phyloP scores from a whole-genome alignment of 78 protist genomes.

The Capsaspora owczarzaki region DNA sequence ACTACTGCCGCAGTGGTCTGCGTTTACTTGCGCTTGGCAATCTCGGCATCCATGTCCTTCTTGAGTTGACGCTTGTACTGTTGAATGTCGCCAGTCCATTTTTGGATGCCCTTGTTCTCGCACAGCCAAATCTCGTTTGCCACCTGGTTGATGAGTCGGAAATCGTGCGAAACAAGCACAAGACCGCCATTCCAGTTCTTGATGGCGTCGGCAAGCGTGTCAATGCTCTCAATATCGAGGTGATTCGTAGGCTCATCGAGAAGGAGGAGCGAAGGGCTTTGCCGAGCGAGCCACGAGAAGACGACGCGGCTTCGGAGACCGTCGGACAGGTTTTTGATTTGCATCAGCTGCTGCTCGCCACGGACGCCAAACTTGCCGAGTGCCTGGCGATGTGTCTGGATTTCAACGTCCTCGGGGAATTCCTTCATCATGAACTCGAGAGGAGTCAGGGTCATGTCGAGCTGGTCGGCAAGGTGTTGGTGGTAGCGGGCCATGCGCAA shows the following conservation, averaged over 20 bases:
- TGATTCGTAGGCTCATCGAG: conserved; percentile 95
- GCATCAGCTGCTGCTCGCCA: conserved; percentile 52
- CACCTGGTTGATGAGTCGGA: conserved; percentile 64
- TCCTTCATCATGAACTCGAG: conserved; percentile 35
- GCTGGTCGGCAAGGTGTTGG: conserved; percentile 46
- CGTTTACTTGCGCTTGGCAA: too few species aligned
- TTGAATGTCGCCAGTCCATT: conserved; percentile 52
- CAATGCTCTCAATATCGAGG: conserved; percentile 71
- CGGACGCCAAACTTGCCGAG: conserved; percentile 68
- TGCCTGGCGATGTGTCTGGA: conserved; percentile 39
- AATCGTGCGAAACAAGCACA: conserved; percentile 74
- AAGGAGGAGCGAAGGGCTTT: conserved; percentile 33
- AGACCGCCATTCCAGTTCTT: conserved; percentile 60
- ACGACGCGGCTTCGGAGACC: conserved; percentile 50
- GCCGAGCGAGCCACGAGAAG: conserved; percentile 29
- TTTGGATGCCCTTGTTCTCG: conserved; percentile 46
- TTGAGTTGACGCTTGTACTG: conserved; percentile 48
- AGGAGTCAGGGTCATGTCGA: conserved; percentile 37
- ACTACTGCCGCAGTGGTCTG: too few species aligned
- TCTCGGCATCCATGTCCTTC: neutral
- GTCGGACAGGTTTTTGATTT: conserved; percentile 44
- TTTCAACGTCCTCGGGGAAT: conserved; percentile 47
- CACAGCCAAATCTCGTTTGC: conserved; percentile 74
- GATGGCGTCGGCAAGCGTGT: conserved; percentile 51
- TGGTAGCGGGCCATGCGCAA: conserved; percentile 64